Percentiles rank a stretch among this genome's conserved stretches.
phyloP scores from a whole-genome alignment of 305 asterid species.

The Fraxinus sp. region DNA sequence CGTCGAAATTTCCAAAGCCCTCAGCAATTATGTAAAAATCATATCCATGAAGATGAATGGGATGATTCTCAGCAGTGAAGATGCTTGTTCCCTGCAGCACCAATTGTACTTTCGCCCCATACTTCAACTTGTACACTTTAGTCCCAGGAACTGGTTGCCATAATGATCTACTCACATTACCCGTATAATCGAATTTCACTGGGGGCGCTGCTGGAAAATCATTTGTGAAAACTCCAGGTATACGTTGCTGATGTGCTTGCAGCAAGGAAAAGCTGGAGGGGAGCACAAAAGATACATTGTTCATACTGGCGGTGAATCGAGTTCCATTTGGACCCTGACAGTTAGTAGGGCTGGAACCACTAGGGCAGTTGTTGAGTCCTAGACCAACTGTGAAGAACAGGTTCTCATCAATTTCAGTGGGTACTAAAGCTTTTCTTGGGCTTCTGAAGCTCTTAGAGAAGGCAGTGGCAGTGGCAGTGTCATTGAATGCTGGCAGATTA shows the following conservation, averaged over 20 bases:
- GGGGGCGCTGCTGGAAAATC: constrained; percentile 81
- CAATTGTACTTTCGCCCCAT: constrained; percentile 64
- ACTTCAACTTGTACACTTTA: constrained; percentile 54
- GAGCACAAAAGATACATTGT: constrained; percentile 63
- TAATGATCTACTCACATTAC: constrained; percentile 63
- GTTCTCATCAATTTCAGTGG: constrained; percentile 61
- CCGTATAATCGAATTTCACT: constrained; percentile 65
- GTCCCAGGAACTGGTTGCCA: constrained; percentile 67
- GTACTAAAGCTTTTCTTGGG: constrained; percentile 49
- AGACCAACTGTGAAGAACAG: constrained; percentile 69
- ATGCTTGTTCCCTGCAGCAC: constrained; percentile 82
- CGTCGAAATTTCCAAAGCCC: constrained; percentile 74
- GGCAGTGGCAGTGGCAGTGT: constrained; percentile 71
- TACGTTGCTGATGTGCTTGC: constrained; percentile 69
- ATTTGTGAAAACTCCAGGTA: constrained; percentile 69
- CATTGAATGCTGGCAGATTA: constrained; percentile 66
- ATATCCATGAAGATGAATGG: constrained; percentile 86
- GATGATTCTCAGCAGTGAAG: constrained; percentile 72
- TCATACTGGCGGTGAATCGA: constrained; percentile 74
- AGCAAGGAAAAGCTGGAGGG: constrained; percentile 68
- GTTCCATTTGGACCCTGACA: constrained; percentile 92
- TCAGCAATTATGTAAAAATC: constrained; percentile 74
- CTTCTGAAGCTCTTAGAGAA: constrained; percentile 67
- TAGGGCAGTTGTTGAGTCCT: constrained; percentile 65
- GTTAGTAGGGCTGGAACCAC: constrained; percentile 39